Evolutionary conservation across 176 grass and related monocot species (phyloP), one percentile per base, ranked within the genome.

Genomic region (Bolboschoenus planiculmis): DNA sequence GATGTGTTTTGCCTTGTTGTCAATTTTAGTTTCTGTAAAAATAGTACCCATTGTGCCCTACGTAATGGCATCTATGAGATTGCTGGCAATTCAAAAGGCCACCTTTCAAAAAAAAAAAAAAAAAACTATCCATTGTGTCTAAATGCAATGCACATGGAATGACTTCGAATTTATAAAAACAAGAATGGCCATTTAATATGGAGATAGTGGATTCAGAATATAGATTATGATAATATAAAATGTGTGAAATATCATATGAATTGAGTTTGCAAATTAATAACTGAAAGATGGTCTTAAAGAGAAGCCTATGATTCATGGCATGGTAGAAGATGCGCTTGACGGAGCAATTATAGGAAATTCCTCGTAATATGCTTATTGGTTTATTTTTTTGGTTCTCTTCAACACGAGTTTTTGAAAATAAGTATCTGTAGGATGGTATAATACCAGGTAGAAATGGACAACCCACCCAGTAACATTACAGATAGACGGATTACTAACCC

Each of bases 1-100:
- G 91, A 93, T 85, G 3, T 44, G 56, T 65, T 86, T 29, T 24
- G 29, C 56, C 60, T 72, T 80, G 10, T 48, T 61, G 20, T 83
- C 78, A 31, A 46, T 88, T 35, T 89, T 59, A 53, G 66, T 23
- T 42, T 68, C 65, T 71, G 66, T 23, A 66, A 21, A 68, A 62
- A 11, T 62, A n/a, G 20, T 71, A 27, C 11, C 27, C 59, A 31
- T 62, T 62, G 10, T 77, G 27, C 46, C 46, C 24, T 77, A 18
- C 50, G 14, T 18, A 53, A 53, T 53, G 50, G 50, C 18, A 3
- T 53, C 50, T 53, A 53, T 53, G 50, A 53, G 14, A 53, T 16
- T 15, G 18, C 14, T 3, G 18, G 14, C 50, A 16, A 53, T 53
- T 53, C 15, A 14, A 16, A 16, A 9, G 50, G 50, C 50, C 50